Percentiles rank a stretch among this genome's conserved stretches.
phyloP scores from a whole-genome alignment of 164 flowering plant genomes.

The Sedum album region DNA sequence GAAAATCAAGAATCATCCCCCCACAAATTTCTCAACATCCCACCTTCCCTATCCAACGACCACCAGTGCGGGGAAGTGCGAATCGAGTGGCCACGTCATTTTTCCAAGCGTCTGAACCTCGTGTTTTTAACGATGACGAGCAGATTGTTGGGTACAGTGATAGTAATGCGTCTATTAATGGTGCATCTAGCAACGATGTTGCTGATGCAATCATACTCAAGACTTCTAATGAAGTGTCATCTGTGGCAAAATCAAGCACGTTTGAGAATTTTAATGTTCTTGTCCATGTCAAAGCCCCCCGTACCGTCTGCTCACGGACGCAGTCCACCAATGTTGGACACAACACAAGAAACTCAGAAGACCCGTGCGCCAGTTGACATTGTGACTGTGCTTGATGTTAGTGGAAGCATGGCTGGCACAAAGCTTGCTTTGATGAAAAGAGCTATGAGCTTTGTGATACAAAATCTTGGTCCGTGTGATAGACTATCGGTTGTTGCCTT shows the following conservation, averaged over 20 bases:
- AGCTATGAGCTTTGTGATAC: constrained; percentile 93
- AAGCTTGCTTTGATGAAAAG: constrained; percentile 84
- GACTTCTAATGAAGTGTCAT: not conserved
- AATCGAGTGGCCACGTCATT: constrained; percentile 31
- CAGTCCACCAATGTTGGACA: constrained; percentile 10
- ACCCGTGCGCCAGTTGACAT: constrained; percentile 84
- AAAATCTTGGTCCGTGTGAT: constrained; percentile 80
- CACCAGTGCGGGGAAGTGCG: constrained; percentile 33
- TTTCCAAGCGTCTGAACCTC: constrained; percentile 52
- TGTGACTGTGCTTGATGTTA: constrained; percentile 94
- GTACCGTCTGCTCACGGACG: constrained; percentile 17
- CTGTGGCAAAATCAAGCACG: constrained; percentile 5
- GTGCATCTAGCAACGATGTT: constrained; percentile 12
- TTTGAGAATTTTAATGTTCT: constrained; percentile 8
- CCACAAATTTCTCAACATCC: constrained; percentile 47
- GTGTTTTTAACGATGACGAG: constrained; percentile 67
- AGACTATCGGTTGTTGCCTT: constrained; percentile 89
- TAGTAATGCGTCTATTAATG: constrained; percentile 12
- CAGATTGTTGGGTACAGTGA: constrained; percentile 17
- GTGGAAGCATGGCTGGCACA: constrained; percentile 98
- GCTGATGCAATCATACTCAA: constrained; percentile 27
- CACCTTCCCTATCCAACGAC: constrained; percentile 24
- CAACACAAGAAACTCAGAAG: constrained; percentile 20
- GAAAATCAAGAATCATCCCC: constrained; percentile 40
- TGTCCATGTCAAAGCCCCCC: constrained; percentile 42